Evolutionary conservation across 2,329 filamentous ascomycete genomes (phyloP), one percentile per base, ranked within the genome.

Genomic region (Xylariaceae sp.): DNA sequence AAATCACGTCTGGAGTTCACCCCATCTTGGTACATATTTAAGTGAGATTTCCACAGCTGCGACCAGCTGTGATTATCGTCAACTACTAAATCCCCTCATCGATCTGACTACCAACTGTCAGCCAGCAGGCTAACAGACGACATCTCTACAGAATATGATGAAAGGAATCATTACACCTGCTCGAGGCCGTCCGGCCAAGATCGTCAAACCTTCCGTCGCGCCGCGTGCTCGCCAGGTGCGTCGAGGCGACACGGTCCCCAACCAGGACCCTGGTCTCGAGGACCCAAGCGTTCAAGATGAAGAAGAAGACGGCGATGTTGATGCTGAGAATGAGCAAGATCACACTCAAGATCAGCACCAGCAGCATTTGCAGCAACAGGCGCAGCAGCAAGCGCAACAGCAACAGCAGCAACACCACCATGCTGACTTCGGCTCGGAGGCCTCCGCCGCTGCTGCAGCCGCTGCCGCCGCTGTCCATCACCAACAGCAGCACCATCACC

Each of bases 171-270:
- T 74, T 55, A 73, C 72, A 64, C 67, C 74, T 52, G 62, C 67
- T 60, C 75, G 75, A 57, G 74, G 69, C 65, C 75, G 75, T 56
- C 73, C 73, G 41, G 75, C 68, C 71, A 79, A 78, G 69, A 76
- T 80, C 66, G 74, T 73, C 55, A 81, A 80, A 68, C 68, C 73
- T 48, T 63, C 64, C 51, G 60, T 66, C 30, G 61, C 65, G 47
- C 66, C 68, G 50, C 67, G 67, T 51, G 68, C 68, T 51, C 71
- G 72, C 34, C 65, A 65, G 60, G 64, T 69, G 59, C 72, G 70
- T 39, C 68, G 68, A 39, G 60, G 62, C 53, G 67, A 74, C 57
- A 64, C 65, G 15, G 71, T 72, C 9, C 68, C 73, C 51, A 72
- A 75, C 55, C 68, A 73, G 17, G 71, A 76, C 50, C 64, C 67